These are phyloP conservation scores for Arthroderma sp. DNA, from an alignment of 2,329 filamentous ascomycete genomes.

Conservation along the genomic window DNA sequence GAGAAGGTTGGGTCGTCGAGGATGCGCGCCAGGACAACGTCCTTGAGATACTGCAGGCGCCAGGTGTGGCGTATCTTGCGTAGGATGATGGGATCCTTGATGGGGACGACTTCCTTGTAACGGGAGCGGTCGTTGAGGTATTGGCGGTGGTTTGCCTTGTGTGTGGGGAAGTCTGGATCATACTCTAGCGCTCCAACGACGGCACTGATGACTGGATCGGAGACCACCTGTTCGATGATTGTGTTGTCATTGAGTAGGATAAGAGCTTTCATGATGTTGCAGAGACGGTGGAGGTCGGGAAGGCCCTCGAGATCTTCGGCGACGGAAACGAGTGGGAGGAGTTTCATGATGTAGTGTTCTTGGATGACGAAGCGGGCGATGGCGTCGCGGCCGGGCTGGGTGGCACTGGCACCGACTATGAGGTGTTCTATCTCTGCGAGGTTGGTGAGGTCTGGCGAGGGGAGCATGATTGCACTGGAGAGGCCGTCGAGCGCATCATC, in stretches of 20 bases:
- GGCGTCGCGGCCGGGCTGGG: conserved; percentile 66
- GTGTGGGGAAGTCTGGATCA: conserved; percentile 91
- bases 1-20: conserved; percentile 96
- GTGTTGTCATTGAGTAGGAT: conserved; percentile 88
- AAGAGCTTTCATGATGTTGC: conserved; percentile 95
- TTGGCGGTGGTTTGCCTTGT: conserved; percentile 93
- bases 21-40: conserved; percentile 93
- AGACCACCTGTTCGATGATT: conserved; percentile 89
- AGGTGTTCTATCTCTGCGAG: conserved; percentile 72
- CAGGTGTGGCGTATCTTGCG: conserved; percentile 95
- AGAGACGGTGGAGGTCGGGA: conserved; percentile 74
- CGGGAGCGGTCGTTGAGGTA: conserved; percentile 80
- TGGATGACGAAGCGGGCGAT: conserved; percentile 75
- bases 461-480: conserved; percentile 58
- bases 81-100: conserved; percentile 67
- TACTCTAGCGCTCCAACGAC: conserved; percentile 95
- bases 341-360: conserved; percentile 75
- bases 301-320: conserved; percentile 87
- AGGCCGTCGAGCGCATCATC: conserved; percentile 72
- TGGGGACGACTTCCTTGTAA: conserved; percentile 92
- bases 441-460: conserved; percentile 66
- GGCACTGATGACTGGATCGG: conserved; percentile 75
- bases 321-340: conserved; percentile 73
- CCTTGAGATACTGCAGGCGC: conserved; percentile 89
- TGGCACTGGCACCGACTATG: conserved; percentile 67